Conservation (phyloP, 2,329 filamentous ascomycete species). For the Aspergillus niger region DNA sequence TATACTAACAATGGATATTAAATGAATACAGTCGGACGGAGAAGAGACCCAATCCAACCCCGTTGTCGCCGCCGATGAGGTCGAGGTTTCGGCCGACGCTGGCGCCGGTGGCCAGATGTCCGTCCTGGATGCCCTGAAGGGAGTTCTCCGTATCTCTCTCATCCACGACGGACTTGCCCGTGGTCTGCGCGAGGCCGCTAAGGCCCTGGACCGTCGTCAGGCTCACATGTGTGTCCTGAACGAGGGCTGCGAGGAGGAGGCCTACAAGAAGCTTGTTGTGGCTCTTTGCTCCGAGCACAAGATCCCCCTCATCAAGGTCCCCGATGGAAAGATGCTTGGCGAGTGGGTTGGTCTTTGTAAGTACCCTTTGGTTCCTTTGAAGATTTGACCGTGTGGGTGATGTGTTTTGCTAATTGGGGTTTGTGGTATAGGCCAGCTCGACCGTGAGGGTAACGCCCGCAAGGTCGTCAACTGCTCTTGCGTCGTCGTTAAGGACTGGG, state of each 20-base stretch:
- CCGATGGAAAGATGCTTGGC: constrained; percentile 98
- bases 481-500: constrained; percentile 99
- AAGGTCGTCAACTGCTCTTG: constrained; percentile 99
- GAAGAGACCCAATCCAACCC: constrained; percentile 84
- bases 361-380: constrained; percentile 48
- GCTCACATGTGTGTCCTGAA: constrained; percentile 99
- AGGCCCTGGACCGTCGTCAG: constrained; percentile 97
- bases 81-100: constrained; percentile 93
- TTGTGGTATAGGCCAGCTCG: constrained; percentile 76
- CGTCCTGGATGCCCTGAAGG: constrained; percentile 97
- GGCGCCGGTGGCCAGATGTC: constrained; percentile 74
- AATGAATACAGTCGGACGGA: constrained; percentile 75
- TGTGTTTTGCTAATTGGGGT: too few species aligned
- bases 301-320: constrained; percentile 99
- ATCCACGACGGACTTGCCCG: constrained; percentile 99
- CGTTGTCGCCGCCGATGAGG: constrained; percentile 75
- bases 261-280: constrained; percentile 99
- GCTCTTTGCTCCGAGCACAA: constrained; percentile 99
- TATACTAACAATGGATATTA: background rate
- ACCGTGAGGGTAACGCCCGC: constrained; percentile 98
- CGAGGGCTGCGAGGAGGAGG: constrained; percentile 99
- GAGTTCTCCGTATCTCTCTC: constrained; percentile 95
- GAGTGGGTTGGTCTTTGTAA: constrained; percentile 99
- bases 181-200: constrained; percentile 96
- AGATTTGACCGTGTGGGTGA: too few species aligned